A percentile compares a stretch with the other conserved stretches of the same genome.
These are phyloP conservation scores for Emiliania huxleyi DNA, from an alignment of 78 protist species.

Conservation along the genomic window DNA sequence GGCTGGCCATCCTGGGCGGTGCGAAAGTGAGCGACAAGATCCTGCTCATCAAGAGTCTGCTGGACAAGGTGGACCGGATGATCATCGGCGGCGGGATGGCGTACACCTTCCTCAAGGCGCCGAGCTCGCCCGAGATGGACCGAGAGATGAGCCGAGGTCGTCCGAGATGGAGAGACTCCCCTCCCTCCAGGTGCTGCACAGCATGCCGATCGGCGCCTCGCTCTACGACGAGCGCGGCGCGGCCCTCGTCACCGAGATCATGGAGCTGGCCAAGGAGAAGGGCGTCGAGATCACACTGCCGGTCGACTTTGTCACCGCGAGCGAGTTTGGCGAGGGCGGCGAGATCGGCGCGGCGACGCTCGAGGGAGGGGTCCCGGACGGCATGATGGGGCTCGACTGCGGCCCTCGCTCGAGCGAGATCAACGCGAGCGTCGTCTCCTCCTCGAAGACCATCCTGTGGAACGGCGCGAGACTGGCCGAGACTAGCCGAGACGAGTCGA, in stretches of 20 bases:
- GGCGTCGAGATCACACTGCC: conserved; percentile 87
- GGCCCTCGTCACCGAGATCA: conserved; percentile 70
- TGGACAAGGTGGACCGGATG: conserved; percentile 90
- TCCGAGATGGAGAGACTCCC: too few relatives aligned
- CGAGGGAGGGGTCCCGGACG: conserved; percentile 87
- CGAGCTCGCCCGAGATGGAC: too few relatives aligned
- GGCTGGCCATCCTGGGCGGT: conserved; percentile 98
- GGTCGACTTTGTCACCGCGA: conserved; percentile 84
- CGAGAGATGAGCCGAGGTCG: too few relatives aligned
- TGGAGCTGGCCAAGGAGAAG: conserved; percentile 80
- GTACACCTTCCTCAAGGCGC: conserved; percentile 90
- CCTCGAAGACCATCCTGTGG: conserved; percentile 86
- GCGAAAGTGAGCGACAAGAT: conserved; percentile 96
- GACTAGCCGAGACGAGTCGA: too few relatives aligned
- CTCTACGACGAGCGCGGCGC: conserved; percentile 87
- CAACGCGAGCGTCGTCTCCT: conserved; percentile 71
- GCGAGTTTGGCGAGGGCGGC: conserved; percentile 70
- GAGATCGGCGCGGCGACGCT: conserved; percentile 9
- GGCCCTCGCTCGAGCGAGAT: conserved; percentile 87
- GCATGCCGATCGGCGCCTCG: conserved; percentile 75
- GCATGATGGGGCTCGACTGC: conserved; percentile 92
- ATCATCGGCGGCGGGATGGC: conserved; percentile 98
- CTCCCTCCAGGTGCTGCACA: conserved; percentile 57
- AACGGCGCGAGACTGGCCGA: too few relatives aligned
- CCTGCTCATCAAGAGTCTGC: conserved; percentile 87